Percentiles rank a stretch among this genome's conserved stretches.
These are phyloP conservation scores for Sarocladium brachiariae DNA, from an alignment of 2,329 filamentous ascomycete species.

Conservation along the genomic window DNA sequence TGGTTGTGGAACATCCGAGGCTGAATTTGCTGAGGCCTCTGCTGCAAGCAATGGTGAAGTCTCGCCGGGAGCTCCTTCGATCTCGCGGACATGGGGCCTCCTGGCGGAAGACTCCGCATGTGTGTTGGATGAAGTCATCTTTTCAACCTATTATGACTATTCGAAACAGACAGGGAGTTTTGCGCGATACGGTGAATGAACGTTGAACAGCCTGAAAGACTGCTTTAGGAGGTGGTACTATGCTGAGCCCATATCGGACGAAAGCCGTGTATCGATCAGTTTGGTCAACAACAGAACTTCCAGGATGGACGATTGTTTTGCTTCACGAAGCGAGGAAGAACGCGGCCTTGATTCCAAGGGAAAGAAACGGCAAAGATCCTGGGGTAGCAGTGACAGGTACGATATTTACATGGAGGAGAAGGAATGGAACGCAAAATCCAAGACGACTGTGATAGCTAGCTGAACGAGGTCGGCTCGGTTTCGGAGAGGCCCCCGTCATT, in stretches of 20 bases:
- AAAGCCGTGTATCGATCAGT: background rate
- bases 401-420: background rate
- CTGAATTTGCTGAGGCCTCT: conserved; percentile 15
- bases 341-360: background rate
- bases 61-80: conserved; percentile 23
- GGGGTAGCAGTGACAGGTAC: background rate
- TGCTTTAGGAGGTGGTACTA: background rate
- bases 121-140: background rate
- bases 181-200: too few relatives aligned
- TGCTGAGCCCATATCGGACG: background rate
- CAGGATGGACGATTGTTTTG: too few relatives aligned
- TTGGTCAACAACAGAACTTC: too few relatives aligned
- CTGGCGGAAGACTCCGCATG: background rate
- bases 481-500: background rate
- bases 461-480: background rate
- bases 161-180: too few relatives aligned
- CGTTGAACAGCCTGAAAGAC: background rate
- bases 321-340: background rate
- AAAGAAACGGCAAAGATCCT: background rate
- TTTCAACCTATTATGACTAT: background rate
- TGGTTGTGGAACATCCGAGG: conserved; percentile 12
- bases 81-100: background rate
- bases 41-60: conserved; percentile 32
- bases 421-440: background rate
- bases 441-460: background rate